phyloP scores from a whole-genome alignment of 495 filamentous ascomycete genomes.

The Podospora tetraspora region DNA sequence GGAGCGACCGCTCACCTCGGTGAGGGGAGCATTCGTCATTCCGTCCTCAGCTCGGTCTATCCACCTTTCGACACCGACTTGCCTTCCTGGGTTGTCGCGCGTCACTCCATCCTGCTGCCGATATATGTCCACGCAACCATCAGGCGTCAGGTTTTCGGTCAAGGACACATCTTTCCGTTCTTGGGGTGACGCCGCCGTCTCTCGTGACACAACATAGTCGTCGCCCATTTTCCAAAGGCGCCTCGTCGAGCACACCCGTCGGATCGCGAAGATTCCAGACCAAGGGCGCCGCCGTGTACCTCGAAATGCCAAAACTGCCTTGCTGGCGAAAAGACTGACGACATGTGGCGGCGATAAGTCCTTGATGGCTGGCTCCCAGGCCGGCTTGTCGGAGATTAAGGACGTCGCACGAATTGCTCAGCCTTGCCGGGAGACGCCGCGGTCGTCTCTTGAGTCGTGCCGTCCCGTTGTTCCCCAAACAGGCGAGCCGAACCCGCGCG shows the following conservation, averaged over 20 bases:
- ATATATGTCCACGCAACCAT: neutral
- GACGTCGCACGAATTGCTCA: conserved; percentile 8
- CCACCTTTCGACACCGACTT: neutral
- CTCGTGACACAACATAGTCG: neutral
- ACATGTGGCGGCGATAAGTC: neutral
- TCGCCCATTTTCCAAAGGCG: neutral
- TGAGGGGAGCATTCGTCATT: neutral
- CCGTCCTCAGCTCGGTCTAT: neutral
- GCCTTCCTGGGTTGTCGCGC: neutral
- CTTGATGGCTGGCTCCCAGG: neutral
- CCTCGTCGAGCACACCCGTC: neutral
- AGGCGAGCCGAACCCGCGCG: neutral
- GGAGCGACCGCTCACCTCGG: neutral
- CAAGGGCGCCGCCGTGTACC: neutral
- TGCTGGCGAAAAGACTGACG: neutral
- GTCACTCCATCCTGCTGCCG: neutral
- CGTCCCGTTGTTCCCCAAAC: conserved; percentile 7
- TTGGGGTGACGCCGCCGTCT: neutral
- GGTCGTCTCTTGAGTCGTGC: neutral
- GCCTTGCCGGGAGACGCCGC: conserved; percentile 4
- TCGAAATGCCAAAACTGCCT: neutral
- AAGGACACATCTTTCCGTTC: neutral
- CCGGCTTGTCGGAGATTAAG: conserved; percentile 10
- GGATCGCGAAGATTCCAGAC: neutral
- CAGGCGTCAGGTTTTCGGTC: neutral